Conservation (phyloP, 768 basidiomycete species). For the Tulasnella sp. region DNA sequence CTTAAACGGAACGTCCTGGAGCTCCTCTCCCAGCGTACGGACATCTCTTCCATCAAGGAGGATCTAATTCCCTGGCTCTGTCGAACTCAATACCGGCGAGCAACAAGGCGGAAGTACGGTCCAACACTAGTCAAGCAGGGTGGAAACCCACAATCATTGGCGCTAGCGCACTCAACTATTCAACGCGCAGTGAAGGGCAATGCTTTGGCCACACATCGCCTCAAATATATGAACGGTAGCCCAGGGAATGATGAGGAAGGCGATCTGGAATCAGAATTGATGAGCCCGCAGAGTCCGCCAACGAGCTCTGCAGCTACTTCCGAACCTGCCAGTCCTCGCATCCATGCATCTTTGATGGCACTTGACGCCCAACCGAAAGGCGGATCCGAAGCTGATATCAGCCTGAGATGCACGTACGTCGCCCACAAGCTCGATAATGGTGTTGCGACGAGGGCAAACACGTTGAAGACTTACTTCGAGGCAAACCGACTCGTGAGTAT, state of each 20-base stretch:
- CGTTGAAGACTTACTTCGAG: slow-evolving; percentile 64
- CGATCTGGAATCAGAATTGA: background rate
- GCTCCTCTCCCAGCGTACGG: slow-evolving; percentile 47
- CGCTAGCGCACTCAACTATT: slow-evolving; percentile 18
- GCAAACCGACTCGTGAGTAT: slow-evolving; percentile 62
- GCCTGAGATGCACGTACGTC: slow-evolving; percentile 12
- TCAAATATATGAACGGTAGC: background rate
- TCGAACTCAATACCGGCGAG: slow-evolving; percentile 58
- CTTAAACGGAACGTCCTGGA: slow-evolving; percentile 68
- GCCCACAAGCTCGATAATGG: slow-evolving; percentile 45
- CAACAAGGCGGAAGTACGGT: slow-evolving; percentile 22
- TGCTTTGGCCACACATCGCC: too few species aligned
- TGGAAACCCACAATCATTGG: slow-evolving; percentile 27
- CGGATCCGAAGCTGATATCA: background rate
- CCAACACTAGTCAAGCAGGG: background rate
- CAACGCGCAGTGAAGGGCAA: background rate
- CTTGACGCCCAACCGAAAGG: background rate
- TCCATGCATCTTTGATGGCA: background rate
- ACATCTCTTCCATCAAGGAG: slow-evolving; percentile 74
- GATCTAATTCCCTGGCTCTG: slow-evolving; percentile 91
- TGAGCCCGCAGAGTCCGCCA: slow-evolving; percentile 5
- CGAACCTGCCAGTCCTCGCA: background rate
- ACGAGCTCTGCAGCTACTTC: background rate
- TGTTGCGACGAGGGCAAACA: slow-evolving; percentile 64
- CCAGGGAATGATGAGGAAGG: background rate